phyloP scores from a whole-genome alignment of 306 rosid species.

The Medicago arabica region DNA sequence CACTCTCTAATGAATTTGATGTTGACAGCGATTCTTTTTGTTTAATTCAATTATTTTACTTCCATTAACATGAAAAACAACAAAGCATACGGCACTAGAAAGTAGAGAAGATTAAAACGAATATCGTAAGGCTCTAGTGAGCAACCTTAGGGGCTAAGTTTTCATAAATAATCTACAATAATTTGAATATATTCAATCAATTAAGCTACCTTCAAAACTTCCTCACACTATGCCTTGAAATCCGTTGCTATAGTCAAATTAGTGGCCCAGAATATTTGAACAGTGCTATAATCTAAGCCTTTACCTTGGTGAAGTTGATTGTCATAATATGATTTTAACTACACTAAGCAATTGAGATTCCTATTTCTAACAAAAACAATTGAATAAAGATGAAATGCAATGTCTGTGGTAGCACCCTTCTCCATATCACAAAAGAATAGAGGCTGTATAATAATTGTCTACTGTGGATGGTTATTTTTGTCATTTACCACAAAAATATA shows the following conservation, averaged over 20 bases:
- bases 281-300: background rate
- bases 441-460: background rate
- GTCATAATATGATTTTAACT: slow-evolving; percentile 4
- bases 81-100: slow-evolving; percentile 14
- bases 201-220: slow-evolving; percentile 28
- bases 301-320: slow-evolving; percentile 6
- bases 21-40: too few relatives aligned
- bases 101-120: slow-evolving; percentile 23
- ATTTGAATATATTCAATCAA: slow-evolving; percentile 8
- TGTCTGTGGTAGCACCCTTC: slow-evolving; percentile 42
- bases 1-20: too few relatives aligned
- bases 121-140: slow-evolving; percentile 8
- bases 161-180: slow-evolving; percentile 4
- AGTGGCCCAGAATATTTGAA: slow-evolving; percentile 32
- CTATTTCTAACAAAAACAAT: slow-evolving; percentile 6
- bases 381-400: slow-evolving; percentile 17
- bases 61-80: background rate
- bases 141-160: slow-evolving; percentile 50
- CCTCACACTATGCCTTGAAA: slow-evolving; percentile 27
- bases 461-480: slow-evolving; percentile 43
- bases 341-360: slow-evolving; percentile 52
- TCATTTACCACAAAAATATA: slow-evolving; percentile 30
- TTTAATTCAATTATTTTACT: background rate
- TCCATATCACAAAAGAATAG: slow-evolving; percentile 18
- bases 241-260: slow-evolving; percentile 27